Evolutionary conservation across 108 stramenopile genomes (phyloP).

Genomic region (Pseudonitzschia multiseries): DNA sequence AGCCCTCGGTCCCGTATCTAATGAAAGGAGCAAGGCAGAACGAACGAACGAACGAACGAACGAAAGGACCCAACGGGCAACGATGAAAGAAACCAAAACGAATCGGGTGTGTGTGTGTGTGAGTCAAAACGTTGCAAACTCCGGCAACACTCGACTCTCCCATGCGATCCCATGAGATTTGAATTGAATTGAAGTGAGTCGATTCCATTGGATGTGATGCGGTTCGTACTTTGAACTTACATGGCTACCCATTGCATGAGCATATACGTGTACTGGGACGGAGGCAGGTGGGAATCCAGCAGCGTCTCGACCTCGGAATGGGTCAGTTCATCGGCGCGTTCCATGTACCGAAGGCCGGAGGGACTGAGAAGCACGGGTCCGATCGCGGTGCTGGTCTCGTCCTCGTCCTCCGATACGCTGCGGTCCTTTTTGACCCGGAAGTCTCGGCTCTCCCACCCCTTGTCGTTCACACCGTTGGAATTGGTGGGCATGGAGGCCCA

Average conservation of each 20-base stretch:
- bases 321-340: slow-evolving; percentile 44
- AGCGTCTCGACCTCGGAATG: slow-evolving; percentile 40
- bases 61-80: too few relatives aligned
- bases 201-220: too few relatives aligned
- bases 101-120: too few relatives aligned
- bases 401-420: slow-evolving; percentile 8
- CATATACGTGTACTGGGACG: slow-evolving; percentile 58
- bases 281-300: slow-evolving; percentile 50
- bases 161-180: too few relatives aligned
- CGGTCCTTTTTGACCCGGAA: background rate
- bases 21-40: background rate
- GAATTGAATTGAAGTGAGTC: too few relatives aligned
- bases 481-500: slow-evolving; percentile 59
- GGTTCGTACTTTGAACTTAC: background rate
- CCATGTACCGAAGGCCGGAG: slow-evolving; percentile 47
- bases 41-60: too few relatives aligned
- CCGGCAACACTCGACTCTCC: background rate
- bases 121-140: background rate
- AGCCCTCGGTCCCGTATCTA: slow-evolving; percentile 48
- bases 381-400: slow-evolving; percentile 17
- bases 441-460: background rate
- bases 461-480: slow-evolving; percentile 23
- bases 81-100: too few relatives aligned
- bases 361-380: slow-evolving; percentile 54
- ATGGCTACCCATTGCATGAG: slow-evolving; percentile 64